phyloP scores from a whole-genome alignment of 2,329 filamentous ascomycete species.

The Trichoderma sp. region DNA sequence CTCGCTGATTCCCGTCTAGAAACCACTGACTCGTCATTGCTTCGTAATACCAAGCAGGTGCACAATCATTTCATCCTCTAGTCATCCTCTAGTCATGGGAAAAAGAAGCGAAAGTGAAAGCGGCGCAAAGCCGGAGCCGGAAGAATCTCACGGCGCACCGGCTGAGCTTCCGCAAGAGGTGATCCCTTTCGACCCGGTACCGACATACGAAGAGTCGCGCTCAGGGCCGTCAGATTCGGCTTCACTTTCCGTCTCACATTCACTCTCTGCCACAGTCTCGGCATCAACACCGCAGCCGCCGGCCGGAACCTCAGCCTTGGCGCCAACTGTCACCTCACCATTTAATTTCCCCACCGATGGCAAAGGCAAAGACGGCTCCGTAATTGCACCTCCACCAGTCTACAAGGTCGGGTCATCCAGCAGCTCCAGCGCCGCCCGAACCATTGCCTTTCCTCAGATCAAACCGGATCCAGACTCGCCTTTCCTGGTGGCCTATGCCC shows the following conservation, averaged over 20 bases:
- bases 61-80: background rate
- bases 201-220: background rate
- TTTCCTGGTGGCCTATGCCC: slow-evolving; percentile 41
- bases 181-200: background rate
- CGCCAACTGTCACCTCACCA: slow-evolving; percentile 32
- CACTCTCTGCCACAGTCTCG: background rate
- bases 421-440: slow-evolving; percentile 23
- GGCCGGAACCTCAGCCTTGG: background rate
- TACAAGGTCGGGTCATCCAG: slow-evolving; percentile 23
- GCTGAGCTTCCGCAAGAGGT: slow-evolving; percentile 1
- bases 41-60: background rate
- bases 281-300: slow-evolving; percentile 2
- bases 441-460: slow-evolving; percentile 43
- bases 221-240: background rate
- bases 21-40: background rate
- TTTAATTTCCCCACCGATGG: slow-evolving; percentile 36
- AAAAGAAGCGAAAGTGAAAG: background rate
- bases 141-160: background rate
- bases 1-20: background rate
- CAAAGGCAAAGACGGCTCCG: background rate
- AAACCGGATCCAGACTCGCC: slow-evolving; percentile 35
- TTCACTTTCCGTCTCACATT: background rate
- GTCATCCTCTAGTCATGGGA: background rate
- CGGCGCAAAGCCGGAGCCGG: background rate
- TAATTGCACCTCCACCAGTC: slow-evolving; percentile 21